phyloP scores from a whole-genome alignment of 2,329 filamentous ascomycete genomes.

The Stagonosporopsis chrysanthemi region DNA sequence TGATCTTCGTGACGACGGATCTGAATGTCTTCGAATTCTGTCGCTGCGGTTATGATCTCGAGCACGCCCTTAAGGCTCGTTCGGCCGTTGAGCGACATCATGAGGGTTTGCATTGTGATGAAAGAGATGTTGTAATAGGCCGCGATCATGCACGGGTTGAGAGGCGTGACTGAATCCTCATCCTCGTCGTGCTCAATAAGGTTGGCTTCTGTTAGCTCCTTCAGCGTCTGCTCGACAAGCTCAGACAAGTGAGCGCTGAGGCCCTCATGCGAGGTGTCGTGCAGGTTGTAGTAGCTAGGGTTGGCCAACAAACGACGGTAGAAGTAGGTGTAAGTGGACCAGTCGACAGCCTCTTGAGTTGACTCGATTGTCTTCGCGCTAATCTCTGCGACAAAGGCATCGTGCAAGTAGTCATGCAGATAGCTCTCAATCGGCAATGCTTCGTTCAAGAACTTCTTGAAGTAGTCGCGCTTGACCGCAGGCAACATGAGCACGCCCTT shows the following conservation, averaged over 20 bases:
- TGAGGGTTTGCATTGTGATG: slow-evolving; percentile 98
- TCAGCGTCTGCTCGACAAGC: slow-evolving; percentile 89
- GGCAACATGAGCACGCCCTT: slow-evolving; percentile 97
- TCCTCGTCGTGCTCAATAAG: slow-evolving; percentile 94
- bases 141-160: slow-evolving; percentile 97
- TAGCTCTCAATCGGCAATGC: slow-evolving; percentile 95
- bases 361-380: slow-evolving; percentile 95
- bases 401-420: slow-evolving; percentile 87
- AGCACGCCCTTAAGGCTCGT: slow-evolving; percentile 97
- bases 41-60: slow-evolving; percentile 95
- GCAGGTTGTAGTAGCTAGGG: slow-evolving; percentile 93
- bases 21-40: slow-evolving; percentile 94
- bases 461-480: slow-evolving; percentile 93
- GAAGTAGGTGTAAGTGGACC: slow-evolving; percentile 98
- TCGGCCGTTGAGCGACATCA: slow-evolving; percentile 84
- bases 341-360: slow-evolving; percentile 96
- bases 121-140: slow-evolving; percentile 99
- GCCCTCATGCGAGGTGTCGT: slow-evolving; percentile 87
- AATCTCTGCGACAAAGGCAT: slow-evolving; percentile 96
- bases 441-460: slow-evolving; percentile 98
- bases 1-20: slow-evolving; percentile 91
- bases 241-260: slow-evolving; percentile 95
- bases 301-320: slow-evolving; percentile 94
- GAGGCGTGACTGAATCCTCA: slow-evolving; percentile 82
- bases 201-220: slow-evolving; percentile 89